Evolutionary conservation across 345 rosid genomes (phyloP).

Genomic region (Isatis tinctoria): DNA sequence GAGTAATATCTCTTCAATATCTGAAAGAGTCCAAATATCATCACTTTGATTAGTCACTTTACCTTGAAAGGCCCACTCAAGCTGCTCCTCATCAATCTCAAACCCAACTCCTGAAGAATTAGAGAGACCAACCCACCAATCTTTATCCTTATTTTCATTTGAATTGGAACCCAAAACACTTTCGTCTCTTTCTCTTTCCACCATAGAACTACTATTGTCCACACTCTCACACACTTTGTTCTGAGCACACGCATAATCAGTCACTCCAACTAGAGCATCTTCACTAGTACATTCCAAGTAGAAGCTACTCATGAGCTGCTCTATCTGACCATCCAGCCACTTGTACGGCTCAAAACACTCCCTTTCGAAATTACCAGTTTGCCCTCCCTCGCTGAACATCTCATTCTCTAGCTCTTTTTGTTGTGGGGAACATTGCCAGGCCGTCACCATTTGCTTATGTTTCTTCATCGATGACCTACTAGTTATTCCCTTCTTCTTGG

Average conservation of each 20-base stretch:
- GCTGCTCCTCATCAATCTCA: constrained; percentile 31
- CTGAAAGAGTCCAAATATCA: constrained; percentile 24
- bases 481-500: constrained; percentile 28
- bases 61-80: constrained; percentile 35
- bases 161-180: constrained; percentile 30
- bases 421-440: not conserved
- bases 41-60: constrained; percentile 12
- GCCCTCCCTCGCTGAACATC: not conserved
- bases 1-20: constrained; percentile 16
- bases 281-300: constrained; percentile 18
- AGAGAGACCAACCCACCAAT: constrained; percentile 11
- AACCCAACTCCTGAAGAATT: constrained; percentile 12
- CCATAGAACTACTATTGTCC: constrained; percentile 17
- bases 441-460: constrained; percentile 34
- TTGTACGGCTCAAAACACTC: constrained; percentile 51
- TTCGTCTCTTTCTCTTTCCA: not conserved
- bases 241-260: not conserved
- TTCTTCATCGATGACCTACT: constrained; percentile 42
- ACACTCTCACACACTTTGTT: constrained; percentile 10
- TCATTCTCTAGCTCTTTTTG: not conserved
- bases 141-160: constrained; percentile 19
- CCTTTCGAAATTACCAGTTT: constrained; percentile 6
- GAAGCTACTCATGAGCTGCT: constrained; percentile 35
- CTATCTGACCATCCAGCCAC: constrained; percentile 66
- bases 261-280: not conserved